Conservation (phyloP, 192 early-diverging fungal genomes). For the Linnemannia hyalina region DNA sequence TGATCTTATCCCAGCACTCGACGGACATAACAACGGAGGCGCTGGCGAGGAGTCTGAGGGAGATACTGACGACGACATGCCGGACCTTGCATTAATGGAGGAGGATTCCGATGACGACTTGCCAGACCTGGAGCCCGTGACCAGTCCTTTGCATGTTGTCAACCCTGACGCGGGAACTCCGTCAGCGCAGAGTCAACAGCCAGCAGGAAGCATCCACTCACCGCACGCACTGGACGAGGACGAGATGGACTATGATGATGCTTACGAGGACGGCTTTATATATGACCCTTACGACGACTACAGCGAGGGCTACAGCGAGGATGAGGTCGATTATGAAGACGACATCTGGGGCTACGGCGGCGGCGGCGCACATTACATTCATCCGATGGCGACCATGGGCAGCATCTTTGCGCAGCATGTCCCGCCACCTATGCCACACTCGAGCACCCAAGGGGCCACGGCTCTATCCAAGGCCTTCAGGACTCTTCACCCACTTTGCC, state of each 20-base stretch:
- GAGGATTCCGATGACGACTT: slow-evolving; percentile 5
- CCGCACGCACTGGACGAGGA: background rate
- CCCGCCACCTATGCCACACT: background rate
- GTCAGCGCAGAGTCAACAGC: background rate
- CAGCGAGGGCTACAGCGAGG: background rate
- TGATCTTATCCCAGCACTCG: background rate
- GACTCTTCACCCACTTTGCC: slow-evolving; percentile 21
- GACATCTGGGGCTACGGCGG: background rate
- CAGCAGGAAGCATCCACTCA: background rate
- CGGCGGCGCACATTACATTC: background rate
- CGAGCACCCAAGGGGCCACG: background rate
- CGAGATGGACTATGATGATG: slow-evolving; percentile 5
- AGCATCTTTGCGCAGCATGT: background rate
- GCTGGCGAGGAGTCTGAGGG: background rate
- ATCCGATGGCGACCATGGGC: background rate
- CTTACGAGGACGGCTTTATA: background rate
- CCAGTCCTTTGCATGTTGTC: background rate
- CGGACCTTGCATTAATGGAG: background rate
- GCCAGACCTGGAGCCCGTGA: background rate
- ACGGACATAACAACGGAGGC: background rate
- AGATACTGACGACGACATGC: slow-evolving; percentile 6
- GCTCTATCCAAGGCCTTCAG: background rate
- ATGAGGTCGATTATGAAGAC: background rate
- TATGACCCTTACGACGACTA: background rate
- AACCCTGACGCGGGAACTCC: background rate